Conservation (phyloP, 2,329 filamentous ascomycete species). For the Xylariales sp. region DNA sequence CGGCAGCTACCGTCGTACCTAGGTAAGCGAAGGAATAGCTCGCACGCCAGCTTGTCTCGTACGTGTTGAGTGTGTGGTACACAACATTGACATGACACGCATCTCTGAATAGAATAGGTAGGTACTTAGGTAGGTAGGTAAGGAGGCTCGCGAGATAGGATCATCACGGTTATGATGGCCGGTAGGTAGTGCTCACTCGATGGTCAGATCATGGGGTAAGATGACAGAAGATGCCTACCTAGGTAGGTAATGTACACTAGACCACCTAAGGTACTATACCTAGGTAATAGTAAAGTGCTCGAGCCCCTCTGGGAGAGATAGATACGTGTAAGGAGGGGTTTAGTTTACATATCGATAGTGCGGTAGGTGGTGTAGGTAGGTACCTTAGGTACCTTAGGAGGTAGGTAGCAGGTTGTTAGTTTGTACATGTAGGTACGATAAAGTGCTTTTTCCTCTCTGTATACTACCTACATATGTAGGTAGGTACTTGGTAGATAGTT, state of each 20-base stretch:
- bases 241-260: too few species aligned
- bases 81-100: not conserved
- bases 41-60: not conserved
- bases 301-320: not conserved
- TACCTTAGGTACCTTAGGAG: too few species aligned
- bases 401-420: too few species aligned
- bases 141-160: not conserved
- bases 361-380: too few species aligned
- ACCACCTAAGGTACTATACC: not conserved
- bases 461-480: too few species aligned
- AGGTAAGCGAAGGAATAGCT: not conserved
- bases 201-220: too few species aligned
- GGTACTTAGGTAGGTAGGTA: not conserved
- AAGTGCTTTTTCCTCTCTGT: too few species aligned
- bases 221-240: not conserved
- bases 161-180: not conserved
- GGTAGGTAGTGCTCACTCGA: too few species aligned
- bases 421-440: too few species aligned
- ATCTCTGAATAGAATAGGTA: slow-evolving; percentile 6
- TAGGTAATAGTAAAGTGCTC: slow-evolving; percentile 1
- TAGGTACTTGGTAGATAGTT: too few species aligned
- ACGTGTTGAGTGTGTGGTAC: not conserved
- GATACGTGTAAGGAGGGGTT: too few species aligned
- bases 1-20: not conserved
- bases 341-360: too few species aligned